Evolutionary conservation across 371 early-diverging fungal genomes (phyloP), one percentile per base, ranked within the genome.

Genomic region (Actinomortierella ambigua): DNA sequence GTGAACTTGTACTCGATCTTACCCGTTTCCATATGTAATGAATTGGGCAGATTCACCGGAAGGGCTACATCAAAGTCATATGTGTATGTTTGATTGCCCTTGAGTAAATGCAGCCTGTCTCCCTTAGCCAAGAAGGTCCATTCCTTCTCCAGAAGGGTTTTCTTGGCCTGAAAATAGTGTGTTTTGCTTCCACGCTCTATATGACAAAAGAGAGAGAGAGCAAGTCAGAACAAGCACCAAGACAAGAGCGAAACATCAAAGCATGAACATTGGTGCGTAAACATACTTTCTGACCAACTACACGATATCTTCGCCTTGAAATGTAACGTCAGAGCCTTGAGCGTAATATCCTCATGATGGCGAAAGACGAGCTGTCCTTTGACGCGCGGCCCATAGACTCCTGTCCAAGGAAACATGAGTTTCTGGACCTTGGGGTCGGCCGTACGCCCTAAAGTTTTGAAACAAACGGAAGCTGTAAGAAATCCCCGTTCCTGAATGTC

Each of bases 361-460:
- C 57, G 59, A 50, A 71, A n/a, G 26, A 71, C 44, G 50, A 71
- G 73, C 41, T 71, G 65, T 61, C 73, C 73, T 15, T 61, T 63
- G 54, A 71, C 63, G 34, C 65, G 41, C 0, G 73, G 73, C 2
- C 73, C 66, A 26, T 71, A 66, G 0, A 59, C 65, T 0, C 63
- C 73, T 22, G 73, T 71, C 73, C 73, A 71, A 8, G 73, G 73
- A 50, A 51, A 71, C 66, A 71, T 66, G 43, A 71, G 34, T 13
- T 66, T 46, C 50, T 65, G 62, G 28, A 57, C 28, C 23, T 66
- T 71, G 4, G 62, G 59, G 60, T 63, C 66, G 7, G 28, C 23
- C 50, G 18, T 51, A 47, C 59, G 66, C 2, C 71, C 71, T 71
- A 44, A 44, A n/a, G 2, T 13, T 22, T 23, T 48, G 11, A 24